Evolutionary conservation across 345 rosid species (phyloP).

Genomic region (Brassica napus): DNA sequence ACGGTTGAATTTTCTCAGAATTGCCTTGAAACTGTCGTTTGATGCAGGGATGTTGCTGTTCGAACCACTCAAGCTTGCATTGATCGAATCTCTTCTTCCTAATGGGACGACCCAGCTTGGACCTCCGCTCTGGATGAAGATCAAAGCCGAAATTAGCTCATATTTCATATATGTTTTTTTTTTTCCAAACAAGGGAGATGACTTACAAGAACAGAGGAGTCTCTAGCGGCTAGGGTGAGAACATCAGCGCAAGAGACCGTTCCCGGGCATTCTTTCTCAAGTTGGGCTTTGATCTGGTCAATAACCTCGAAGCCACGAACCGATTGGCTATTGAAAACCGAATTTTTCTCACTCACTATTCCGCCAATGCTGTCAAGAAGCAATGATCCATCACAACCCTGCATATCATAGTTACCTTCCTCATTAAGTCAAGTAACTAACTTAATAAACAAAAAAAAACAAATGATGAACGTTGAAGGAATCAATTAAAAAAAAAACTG

Average conservation of each 20-base stretch:
- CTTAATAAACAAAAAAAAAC: background rate
- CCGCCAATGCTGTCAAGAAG: constrained; percentile 65
- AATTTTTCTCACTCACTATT: constrained; percentile 66
- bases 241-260: constrained; percentile 88
- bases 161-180: background rate
- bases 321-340: constrained; percentile 42
- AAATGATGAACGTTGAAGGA: background rate
- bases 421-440: background rate
- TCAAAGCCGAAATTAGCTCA: constrained; percentile 3
- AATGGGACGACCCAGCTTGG: constrained; percentile 82
- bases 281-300: constrained; percentile 71
- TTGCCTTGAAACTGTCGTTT: constrained; percentile 62
- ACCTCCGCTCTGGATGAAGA: constrained; percentile 63
- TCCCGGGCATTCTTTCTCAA: constrained; percentile 73
- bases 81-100: constrained; percentile 75
- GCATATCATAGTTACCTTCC: constrained; percentile 8
- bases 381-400: constrained; percentile 92
- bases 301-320: constrained; percentile 82
- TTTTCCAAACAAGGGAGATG: background rate
- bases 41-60: constrained; percentile 77
- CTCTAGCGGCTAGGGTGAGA: constrained; percentile 79
- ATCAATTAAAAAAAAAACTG: constrained; percentile 41
- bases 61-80: constrained; percentile 73
- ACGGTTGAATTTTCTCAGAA: constrained; percentile 61
- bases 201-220: constrained; percentile 81